Evolutionary conservation across 129 eudicot genomes (phyloP).

Genomic region (Lactuca saligna): DNA sequence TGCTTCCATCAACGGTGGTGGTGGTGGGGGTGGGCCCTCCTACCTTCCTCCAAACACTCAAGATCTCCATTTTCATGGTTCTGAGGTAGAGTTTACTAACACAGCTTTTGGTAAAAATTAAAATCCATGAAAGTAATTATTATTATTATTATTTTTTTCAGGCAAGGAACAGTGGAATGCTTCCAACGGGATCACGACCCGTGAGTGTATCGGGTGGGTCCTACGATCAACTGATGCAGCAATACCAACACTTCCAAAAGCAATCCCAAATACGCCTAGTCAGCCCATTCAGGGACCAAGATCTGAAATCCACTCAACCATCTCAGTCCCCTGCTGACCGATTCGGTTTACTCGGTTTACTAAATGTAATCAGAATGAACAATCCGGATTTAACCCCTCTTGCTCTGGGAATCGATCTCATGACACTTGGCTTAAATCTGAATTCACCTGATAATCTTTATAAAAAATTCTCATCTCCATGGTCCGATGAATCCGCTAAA

Average conservation of each 20-base stretch:
- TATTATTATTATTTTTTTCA: slow-evolving; percentile 3
- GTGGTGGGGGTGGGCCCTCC: slow-evolving; percentile 35
- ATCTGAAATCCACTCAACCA: slow-evolving; percentile 55
- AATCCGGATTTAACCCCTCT: slow-evolving; percentile 75
- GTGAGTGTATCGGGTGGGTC: slow-evolving; percentile 54
- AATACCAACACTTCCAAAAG: slow-evolving; percentile 80
- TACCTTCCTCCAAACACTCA: slow-evolving; percentile 62
- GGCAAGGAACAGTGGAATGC: slow-evolving; percentile 54
- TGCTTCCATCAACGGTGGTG: slow-evolving; percentile 52
- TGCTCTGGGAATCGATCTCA: slow-evolving; percentile 83
- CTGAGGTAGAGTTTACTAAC: slow-evolving; percentile 47
- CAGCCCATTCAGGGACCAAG: slow-evolving; percentile 72
- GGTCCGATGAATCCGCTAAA: slow-evolving; percentile 88
- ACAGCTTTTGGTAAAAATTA: too few relatives aligned
- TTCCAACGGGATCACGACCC: slow-evolving; percentile 52
- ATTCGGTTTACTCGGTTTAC: slow-evolving; percentile 73
- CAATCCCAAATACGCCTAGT: slow-evolving; percentile 70
- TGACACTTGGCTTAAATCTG: slow-evolving; percentile 75
- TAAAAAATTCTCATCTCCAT: slow-evolving; percentile 89
- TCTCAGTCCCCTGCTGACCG: slow-evolving; percentile 57
- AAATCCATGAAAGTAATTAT: too few relatives aligned
- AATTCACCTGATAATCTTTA: slow-evolving; percentile 76
- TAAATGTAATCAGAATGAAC: slow-evolving; percentile 69
- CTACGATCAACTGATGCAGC: slow-evolving; percentile 70
- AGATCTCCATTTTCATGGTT: slow-evolving; percentile 72